phyloP scores from a whole-genome alignment of 176 grass and related monocot genomes.

The Poa annua region DNA sequence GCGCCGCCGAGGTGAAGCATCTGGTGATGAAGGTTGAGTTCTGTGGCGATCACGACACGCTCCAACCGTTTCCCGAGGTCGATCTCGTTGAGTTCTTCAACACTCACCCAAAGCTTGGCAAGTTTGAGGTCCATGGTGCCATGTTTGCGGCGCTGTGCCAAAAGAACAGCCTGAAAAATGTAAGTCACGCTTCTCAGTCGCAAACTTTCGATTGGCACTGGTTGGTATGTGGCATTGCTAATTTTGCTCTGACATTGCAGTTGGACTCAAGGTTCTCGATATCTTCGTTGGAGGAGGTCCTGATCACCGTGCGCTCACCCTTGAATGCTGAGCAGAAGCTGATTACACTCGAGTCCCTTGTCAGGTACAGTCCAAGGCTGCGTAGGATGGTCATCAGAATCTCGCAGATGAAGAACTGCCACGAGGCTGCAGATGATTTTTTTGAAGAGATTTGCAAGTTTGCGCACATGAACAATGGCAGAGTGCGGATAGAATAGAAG shows the following conservation, averaged over 20 bases:
- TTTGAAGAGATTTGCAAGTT: slow-evolving; percentile 95
- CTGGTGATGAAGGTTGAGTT: slow-evolving; percentile 97
- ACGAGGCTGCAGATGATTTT: slow-evolving; percentile 81
- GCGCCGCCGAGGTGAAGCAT: slow-evolving; percentile 67
- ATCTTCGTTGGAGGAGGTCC: slow-evolving; percentile 75
- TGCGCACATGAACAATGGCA: slow-evolving; percentile 53
- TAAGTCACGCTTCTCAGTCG: slow-evolving; percentile 23
- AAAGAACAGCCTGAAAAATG: slow-evolving; percentile 94
- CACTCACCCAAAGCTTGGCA: slow-evolving; percentile 69
- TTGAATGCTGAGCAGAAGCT: slow-evolving; percentile 91
- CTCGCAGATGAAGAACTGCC: slow-evolving; percentile 96
- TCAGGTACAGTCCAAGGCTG: slow-evolving; percentile 63
- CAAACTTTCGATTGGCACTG: neutral
- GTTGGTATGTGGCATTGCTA: neutral
- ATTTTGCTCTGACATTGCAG: slow-evolving; percentile 55
- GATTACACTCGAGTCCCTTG: slow-evolving; percentile 75
- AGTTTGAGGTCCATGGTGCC: slow-evolving; percentile 88
- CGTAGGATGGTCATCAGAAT: slow-evolving; percentile 78
- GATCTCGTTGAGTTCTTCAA: slow-evolving; percentile 94
- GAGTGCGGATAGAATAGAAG: slow-evolving; percentile 74
- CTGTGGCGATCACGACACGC: slow-evolving; percentile 71
- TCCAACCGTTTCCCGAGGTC: slow-evolving; percentile 86
- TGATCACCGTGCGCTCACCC: slow-evolving; percentile 83
- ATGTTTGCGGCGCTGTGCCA: slow-evolving; percentile 93
- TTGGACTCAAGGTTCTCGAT: slow-evolving; percentile 72